Evolutionary conservation across 2,329 filamentous ascomycete species (phyloP).

Genomic region (Colletotrichum limetticola): DNA sequence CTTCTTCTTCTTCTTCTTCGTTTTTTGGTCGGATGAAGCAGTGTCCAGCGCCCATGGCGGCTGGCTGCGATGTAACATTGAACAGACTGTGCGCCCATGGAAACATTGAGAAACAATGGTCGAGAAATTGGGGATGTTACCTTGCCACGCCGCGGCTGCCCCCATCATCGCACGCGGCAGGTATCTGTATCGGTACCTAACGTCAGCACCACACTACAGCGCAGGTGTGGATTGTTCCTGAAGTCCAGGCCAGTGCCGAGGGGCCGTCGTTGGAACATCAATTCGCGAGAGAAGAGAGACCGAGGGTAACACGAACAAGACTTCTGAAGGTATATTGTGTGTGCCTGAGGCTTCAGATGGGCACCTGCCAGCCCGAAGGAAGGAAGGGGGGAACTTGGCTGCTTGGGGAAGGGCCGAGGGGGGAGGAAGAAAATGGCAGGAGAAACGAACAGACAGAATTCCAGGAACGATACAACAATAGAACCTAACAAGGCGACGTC

Average conservation of each 20-base stretch:
- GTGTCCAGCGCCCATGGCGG: neutral
- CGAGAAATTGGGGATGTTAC: conserved; percentile 6
- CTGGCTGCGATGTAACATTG: conserved; percentile 16
- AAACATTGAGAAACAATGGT: conserved; percentile 14
- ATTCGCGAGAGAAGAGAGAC: neutral
- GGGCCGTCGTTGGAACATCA: neutral
- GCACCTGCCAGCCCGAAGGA: neutral
- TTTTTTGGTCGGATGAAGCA: neutral
- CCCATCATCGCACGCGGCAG: neutral
- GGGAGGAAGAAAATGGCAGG: neutral
- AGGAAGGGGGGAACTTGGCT: neutral
- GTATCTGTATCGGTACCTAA: neutral
- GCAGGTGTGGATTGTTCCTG: neutral
- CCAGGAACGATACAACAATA: conserved; percentile 2
- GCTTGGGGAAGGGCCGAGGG: neutral
- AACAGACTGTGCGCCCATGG: neutral
- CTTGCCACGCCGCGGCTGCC: conserved; percentile 6
- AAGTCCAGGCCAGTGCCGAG: neutral
- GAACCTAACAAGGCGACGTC: conserved; percentile 9
- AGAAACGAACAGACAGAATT: neutral
- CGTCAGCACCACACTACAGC: neutral
- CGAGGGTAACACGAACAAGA: neutral
- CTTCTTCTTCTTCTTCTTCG: neutral
- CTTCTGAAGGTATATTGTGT: neutral
- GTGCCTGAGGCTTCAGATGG: neutral